Base-by-base conservation (phyloP, 148 eudicot species). In the Rhododendron mucronatum region DNA sequence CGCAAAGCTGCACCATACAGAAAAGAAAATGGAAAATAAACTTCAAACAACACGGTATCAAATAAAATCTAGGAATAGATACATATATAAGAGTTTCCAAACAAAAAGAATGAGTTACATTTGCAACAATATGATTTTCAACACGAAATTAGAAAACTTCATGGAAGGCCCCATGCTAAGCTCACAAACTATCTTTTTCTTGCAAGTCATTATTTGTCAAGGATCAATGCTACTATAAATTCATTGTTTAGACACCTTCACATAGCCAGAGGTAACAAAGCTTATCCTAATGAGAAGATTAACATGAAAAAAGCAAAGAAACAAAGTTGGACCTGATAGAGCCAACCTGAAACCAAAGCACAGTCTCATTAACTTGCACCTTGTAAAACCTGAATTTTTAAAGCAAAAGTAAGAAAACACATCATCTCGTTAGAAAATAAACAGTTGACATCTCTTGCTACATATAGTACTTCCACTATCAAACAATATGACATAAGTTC, bases 271-370 rank as follows among this genome's bases (percentile, higher is more conserved):
- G 45, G 75, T 26, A 71, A 71, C 53, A 48, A 71, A 71, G 63
- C n/a, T 16, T 14, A 45, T 82, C 16, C 26, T 12, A 76, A 69
- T 39, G 33, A 26, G 18, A 83, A 48, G 21, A 78, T 55, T 51
- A 21, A 39, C 71, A 37, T n/a, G 50, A 67, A 35, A 81, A 84
- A 82, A 65, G 51, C 50, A 91, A 84, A 84, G 85, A 81, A 86
- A 84, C 78, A 90, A 87, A 86, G 88, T 82, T 91, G 88, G 86
- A 92, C 94, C 93, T 92, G 93, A 86, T 92, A 89, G 91, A 91
- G 94, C 97, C 92, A 95, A 96, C 99, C 99, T 96, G 99, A 96
- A 96, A 96, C 99, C 98, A 95, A 87, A 96, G 91, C 92, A 94
- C 90, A 14, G 97, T 96, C 91, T 87, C 96, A 89, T 95, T 95